These are phyloP conservation scores for Calycina herbarum DNA, from an alignment of 2,329 filamentous ascomycete genomes.

Conservation along the genomic window DNA sequence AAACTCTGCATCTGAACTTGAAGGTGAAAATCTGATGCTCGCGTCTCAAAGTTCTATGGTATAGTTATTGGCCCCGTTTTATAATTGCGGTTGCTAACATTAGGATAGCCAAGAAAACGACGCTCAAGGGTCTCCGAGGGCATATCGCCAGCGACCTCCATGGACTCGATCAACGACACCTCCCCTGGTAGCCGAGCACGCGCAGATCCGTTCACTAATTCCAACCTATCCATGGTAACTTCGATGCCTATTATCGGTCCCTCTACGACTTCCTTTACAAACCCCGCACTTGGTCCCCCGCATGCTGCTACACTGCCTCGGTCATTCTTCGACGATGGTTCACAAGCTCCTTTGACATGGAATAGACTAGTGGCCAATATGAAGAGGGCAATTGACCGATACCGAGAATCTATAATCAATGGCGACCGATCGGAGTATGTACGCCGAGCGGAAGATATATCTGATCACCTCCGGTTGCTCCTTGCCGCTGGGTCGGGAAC, in stretches of 20 bases:
- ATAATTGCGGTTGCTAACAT: slow-evolving; percentile 29
- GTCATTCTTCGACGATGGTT: slow-evolving; percentile 90
- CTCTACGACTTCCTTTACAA: slow-evolving; percentile 58
- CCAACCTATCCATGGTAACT: slow-evolving; percentile 54
- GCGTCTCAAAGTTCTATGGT: slow-evolving; percentile 69
- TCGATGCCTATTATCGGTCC: slow-evolving; percentile 34
- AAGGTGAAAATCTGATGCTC: slow-evolving; percentile 72
- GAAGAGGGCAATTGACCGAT: slow-evolving; percentile 85
- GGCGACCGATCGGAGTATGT: slow-evolving; percentile 89
- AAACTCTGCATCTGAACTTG: slow-evolving; percentile 81
- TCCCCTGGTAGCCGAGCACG: slow-evolving; percentile 60
- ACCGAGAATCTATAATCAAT: slow-evolving; percentile 83
- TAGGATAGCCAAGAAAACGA: slow-evolving; percentile 57
- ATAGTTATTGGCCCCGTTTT: slow-evolving; percentile 38
- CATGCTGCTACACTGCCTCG: slow-evolving; percentile 61
- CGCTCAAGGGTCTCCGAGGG: slow-evolving; percentile 60
- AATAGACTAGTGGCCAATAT: slow-evolving; percentile 88
- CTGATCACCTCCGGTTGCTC: slow-evolving; percentile 88
- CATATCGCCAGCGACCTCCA: slow-evolving; percentile 82
- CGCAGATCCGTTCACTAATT: slow-evolving; percentile 55
- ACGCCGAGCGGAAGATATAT: slow-evolving; percentile 93
- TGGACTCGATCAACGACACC: slow-evolving; percentile 80
- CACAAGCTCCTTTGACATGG: slow-evolving; percentile 81
- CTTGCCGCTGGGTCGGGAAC: slow-evolving; percentile 96
- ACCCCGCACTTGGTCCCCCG: slow-evolving; percentile 39